Evolutionary conservation across 2,329 filamentous ascomycete genomes (phyloP), one percentile per base, ranked within the genome.

Genomic region (Penicillium griseofulvum): DNA sequence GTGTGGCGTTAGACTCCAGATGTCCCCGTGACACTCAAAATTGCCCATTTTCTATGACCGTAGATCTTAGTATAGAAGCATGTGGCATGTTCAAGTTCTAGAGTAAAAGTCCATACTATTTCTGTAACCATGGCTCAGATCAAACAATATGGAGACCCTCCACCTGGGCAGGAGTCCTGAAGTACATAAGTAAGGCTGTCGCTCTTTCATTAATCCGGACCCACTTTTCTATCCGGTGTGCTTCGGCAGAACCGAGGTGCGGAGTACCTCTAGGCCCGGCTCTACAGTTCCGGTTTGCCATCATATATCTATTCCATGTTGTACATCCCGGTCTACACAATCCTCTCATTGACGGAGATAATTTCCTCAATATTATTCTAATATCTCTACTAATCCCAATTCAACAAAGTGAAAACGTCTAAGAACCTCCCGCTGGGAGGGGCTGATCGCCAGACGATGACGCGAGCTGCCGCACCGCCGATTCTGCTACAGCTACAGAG

Each of bases 401-500:
- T n/a, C 1, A 49, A 34, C n/a, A 17, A 33, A 34, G 52, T 52
- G 39, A 31, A 31, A 36, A 47, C 34, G 28, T 45, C 26, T n/a
- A 45, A 57, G 33, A 39, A 45, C 55, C 56, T 62, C 56, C 62
- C 62, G 49, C 53, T 31, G 58, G 68, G 68, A 68, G 69, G 68
- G 62, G 65, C 65, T 65, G 61, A 62, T 68, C 59, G 51, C 55
- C 59, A 58, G 66, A 74, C 57, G 64, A 87, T 87, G 84, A 81
- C 81, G 66, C 78, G 79, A 64, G 72, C 79, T 55, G 78, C 79
- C 62, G 77, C 71, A 54, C 78, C 81, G 48, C 77, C 82, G 50
- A 80, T 86, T 62, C 75, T 86, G 48, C 73, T 80, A 53, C 81
- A 85, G 68, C 77, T 88, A 53, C 79, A 79, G 60, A 81, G 76